These are phyloP conservation scores for Backusella luteola DNA, from an alignment of 192 early-diverging fungal species.

Conservation along the genomic window DNA sequence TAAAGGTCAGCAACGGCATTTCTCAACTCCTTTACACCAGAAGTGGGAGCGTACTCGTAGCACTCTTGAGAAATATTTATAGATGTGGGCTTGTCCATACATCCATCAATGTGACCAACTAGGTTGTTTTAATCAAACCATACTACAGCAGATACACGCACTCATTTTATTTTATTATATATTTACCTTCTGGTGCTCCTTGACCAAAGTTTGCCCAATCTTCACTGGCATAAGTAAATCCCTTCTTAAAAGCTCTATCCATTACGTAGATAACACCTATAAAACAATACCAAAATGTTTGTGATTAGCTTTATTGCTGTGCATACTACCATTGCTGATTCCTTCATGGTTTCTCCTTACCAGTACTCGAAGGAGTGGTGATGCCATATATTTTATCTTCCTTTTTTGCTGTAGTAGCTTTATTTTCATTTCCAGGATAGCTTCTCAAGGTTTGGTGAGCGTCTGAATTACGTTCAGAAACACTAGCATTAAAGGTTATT, in stretches of 20 bases:
- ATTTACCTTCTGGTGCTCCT: slow-evolving; percentile 49
- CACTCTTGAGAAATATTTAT: slow-evolving; percentile 11
- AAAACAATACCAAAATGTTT: too few relatives aligned
- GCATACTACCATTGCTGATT: too few relatives aligned
- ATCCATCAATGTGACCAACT: slow-evolving; percentile 37
- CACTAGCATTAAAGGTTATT: not conserved
- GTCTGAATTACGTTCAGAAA: slow-evolving; percentile 27
- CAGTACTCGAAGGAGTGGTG: too few relatives aligned
- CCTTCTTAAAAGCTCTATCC: slow-evolving; percentile 44
- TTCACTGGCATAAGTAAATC: slow-evolving; percentile 40
- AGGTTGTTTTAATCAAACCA: not conserved
- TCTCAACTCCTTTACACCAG: slow-evolving; percentile 41
- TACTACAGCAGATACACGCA: not conserved
- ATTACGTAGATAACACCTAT: slow-evolving; percentile 51
- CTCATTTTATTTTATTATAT: not conserved
- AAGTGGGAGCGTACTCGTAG: slow-evolving; percentile 42
- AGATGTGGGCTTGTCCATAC: slow-evolving; percentile 21
- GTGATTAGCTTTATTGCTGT: too few relatives aligned
- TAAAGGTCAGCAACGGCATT: slow-evolving; percentile 47
- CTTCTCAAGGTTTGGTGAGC: slow-evolving; percentile 39
- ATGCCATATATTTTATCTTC: slow-evolving; percentile 29
- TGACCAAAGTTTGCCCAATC: slow-evolving; percentile 39
- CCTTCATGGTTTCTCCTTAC: too few relatives aligned
- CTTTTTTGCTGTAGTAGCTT: slow-evolving; percentile 13
- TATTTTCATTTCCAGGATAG: slow-evolving; percentile 38